These are phyloP conservation scores for Cystobasidium slooffiae DNA, from an alignment of 1,284 basidiomycete genomes.

Conservation along the genomic window DNA sequence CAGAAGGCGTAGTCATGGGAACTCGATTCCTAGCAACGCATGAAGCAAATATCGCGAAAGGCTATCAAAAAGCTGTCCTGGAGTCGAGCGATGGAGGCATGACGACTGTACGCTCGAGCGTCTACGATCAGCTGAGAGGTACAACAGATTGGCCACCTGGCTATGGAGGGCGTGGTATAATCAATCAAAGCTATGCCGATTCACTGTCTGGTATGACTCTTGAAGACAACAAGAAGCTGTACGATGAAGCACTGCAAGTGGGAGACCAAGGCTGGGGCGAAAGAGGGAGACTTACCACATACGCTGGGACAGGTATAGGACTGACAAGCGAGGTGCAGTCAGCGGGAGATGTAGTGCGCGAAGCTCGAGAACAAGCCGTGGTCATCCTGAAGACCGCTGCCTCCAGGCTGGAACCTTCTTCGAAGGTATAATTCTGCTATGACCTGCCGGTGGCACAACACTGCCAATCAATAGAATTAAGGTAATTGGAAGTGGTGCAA, in stretches of 20 bases:
- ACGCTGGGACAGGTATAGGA: conserved; percentile 38
- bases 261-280: conserved; percentile 39
- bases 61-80: conserved; percentile 29
- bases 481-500: too few relatives aligned
- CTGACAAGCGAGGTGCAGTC: conserved; percentile 9
- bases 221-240: conserved; percentile 37
- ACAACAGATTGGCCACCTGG: conserved; percentile 40
- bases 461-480: too few relatives aligned
- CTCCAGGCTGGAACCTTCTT: background rate
- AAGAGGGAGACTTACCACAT: conserved; percentile 26
- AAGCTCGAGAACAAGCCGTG: conserved; percentile 5
- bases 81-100: conserved; percentile 28
- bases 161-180: conserved; percentile 32
- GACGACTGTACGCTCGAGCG: conserved; percentile 23
- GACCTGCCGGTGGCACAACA: background rate
- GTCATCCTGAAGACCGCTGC: background rate
- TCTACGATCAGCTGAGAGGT: conserved; percentile 33
- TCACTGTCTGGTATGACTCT: conserved; percentile 27
- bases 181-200: conserved; percentile 37
- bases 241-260: conserved; percentile 25
- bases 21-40: conserved; percentile 25
- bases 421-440: background rate
- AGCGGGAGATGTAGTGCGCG: conserved; percentile 9
- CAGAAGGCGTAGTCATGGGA: conserved; percentile 39
- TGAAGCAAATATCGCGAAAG: conserved; percentile 32